A percentile compares a stretch with the other conserved stretches of the same genome.
These are phyloP conservation scores for Chaetomium olivaceum DNA, from an alignment of 2,329 filamentous ascomycete species.

Conservation along the genomic window DNA sequence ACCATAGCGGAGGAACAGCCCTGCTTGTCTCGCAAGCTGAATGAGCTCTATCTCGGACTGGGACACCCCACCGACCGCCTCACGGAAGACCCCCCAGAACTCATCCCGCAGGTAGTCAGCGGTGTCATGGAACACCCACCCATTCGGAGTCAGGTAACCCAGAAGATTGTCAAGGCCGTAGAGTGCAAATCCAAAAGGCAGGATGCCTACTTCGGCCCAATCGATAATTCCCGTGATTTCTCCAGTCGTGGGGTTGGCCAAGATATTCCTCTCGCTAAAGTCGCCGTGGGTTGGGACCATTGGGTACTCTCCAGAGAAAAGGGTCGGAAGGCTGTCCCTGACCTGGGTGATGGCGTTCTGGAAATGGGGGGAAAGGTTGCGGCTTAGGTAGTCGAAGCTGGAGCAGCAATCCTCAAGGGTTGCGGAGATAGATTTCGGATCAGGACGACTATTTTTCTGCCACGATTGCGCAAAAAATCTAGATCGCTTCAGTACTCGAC, in stretches of 20 bases:
- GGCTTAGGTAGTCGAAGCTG: not conserved
- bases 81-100: too few relatives aligned
- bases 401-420: not conserved
- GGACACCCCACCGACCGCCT: too few relatives aligned
- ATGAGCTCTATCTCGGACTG: too few relatives aligned
- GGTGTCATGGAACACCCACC: too few relatives aligned
- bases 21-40: too few relatives aligned
- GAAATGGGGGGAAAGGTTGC: constrained; percentile 6
- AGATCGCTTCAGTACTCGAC: not conserved
- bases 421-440: constrained; percentile 2
- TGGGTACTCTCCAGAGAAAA: constrained; percentile 27
- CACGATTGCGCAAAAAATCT: constrained; percentile 18
- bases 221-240: constrained; percentile 37
- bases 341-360: not conserved
- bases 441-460: not conserved
- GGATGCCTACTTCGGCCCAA: constrained; percentile 35
- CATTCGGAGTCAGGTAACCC: constrained; percentile 13
- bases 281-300: constrained; percentile 35
- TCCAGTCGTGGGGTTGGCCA: constrained; percentile 34
- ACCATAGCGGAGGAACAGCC: too few relatives aligned
- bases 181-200: constrained; percentile 37
- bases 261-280: constrained; percentile 37
- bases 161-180: constrained; percentile 35
- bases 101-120: too few relatives aligned
- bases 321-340: constrained; percentile 13